Conservation (phyloP, 768 basidiomycete species). For the Solioccasus polychromus region DNA sequence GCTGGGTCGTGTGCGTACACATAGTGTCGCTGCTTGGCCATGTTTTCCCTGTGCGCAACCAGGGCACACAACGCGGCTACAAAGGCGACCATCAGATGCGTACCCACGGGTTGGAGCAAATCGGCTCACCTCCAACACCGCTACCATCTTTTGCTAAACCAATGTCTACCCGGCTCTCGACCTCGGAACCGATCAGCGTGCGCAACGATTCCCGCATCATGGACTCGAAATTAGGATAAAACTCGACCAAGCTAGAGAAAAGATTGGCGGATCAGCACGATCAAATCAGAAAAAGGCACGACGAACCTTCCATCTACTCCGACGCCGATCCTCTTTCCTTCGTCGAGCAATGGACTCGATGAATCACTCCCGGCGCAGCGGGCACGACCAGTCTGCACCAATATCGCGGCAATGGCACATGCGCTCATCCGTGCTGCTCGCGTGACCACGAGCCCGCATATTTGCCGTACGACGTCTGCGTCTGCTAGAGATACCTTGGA, state of each 20-base stretch:
- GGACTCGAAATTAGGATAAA: conserved; percentile 84
- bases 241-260: conserved; percentile 71
- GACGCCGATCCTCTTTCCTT: conserved; percentile 60
- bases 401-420: conserved; percentile 80
- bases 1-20: conserved; percentile 5
- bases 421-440: conserved; percentile 84
- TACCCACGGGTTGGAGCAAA: neutral
- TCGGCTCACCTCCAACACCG: conserved; percentile 87
- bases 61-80: conserved; percentile 86
- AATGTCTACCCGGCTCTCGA: conserved; percentile 78
- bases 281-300: neutral
- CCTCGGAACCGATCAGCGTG: conserved; percentile 73
- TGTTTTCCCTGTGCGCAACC: conserved; percentile 27
- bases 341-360: conserved; percentile 21
- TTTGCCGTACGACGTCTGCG: conserved; percentile 81
- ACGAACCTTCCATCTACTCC: conserved; percentile 91
- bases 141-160: conserved; percentile 97
- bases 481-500: conserved; percentile 56
- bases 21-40: conserved; percentile 10
- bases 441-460: conserved; percentile 70
- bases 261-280: neutral
- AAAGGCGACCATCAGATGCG: conserved; percentile 4
- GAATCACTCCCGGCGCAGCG: conserved; percentile 41
- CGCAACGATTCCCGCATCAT: conserved; percentile 72
- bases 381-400: conserved; percentile 77